Conservation (phyloP, 2,329 filamentous ascomycete species). For the Metarhizium sp. region DNA sequence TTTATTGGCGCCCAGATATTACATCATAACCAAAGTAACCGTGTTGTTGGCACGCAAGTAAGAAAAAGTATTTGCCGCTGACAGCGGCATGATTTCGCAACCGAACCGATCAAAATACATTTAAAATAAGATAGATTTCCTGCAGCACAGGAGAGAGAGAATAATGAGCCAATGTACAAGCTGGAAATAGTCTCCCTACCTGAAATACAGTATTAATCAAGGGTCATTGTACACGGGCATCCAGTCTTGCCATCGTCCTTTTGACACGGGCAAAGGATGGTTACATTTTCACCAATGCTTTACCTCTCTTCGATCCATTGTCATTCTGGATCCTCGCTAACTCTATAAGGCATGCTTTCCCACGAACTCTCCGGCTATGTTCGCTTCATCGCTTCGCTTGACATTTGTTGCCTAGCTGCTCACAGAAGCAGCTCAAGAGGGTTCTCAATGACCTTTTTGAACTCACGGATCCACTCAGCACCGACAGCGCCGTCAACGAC, state of each 20-base stretch:
- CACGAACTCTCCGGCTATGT: conserved; percentile 2
- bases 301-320: conserved; percentile 1
- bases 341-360: conserved; percentile 12
- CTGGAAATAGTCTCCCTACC: conserved; percentile 16
- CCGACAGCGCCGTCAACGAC: conserved; percentile 94
- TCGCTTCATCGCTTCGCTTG: not conserved
- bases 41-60: not conserved
- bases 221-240: conserved; percentile 32
- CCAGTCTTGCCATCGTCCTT: conserved; percentile 17
- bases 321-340: conserved; percentile 4
- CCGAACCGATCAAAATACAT: not conserved
- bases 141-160: conserved; percentile 12
- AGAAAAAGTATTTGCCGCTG: not conserved
- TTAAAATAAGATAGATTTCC: conserved; percentile 6
- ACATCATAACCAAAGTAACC: no score
- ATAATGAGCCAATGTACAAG: conserved; percentile 20
- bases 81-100: not conserved
- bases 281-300: not conserved
- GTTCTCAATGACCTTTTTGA: conserved; percentile 98
- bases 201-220: conserved; percentile 30
- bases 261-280: conserved; percentile 4
- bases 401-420: conserved; percentile 12
- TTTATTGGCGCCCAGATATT: no score
- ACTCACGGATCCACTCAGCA: conserved; percentile 89
- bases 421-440: conserved; percentile 90